These are phyloP conservation scores for Coprinellus aureogranulatus DNA, from an alignment of 768 basidiomycete genomes.

Conservation along the genomic window DNA sequence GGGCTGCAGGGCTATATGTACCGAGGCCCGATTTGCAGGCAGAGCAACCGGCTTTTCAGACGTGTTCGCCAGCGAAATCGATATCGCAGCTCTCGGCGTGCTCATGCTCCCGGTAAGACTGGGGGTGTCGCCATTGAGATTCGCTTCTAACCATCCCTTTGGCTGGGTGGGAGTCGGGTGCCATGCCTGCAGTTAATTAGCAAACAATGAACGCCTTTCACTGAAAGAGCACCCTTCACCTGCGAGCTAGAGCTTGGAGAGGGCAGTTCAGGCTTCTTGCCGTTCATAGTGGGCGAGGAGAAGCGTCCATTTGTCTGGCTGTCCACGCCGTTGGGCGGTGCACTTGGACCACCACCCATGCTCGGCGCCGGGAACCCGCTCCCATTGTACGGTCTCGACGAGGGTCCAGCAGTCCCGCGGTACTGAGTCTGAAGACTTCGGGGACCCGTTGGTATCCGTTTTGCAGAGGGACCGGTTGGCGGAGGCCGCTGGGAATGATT, in stretches of 20 bases:
- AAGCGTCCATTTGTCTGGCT: slow-evolving; percentile 28
- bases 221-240: slow-evolving; percentile 16
- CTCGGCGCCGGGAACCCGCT: slow-evolving; percentile 12
- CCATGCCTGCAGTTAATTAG: slow-evolving; percentile 23
- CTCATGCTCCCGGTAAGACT: slow-evolving; percentile 11
- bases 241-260: slow-evolving; percentile 13
- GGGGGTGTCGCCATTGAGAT: slow-evolving; percentile 15
- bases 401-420: slow-evolving; percentile 27
- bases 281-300: slow-evolving; percentile 37
- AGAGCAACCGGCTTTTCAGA: slow-evolving; percentile 9
- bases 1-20: slow-evolving; percentile 27
- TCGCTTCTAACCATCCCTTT: slow-evolving; percentile 25
- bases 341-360: slow-evolving; percentile 14
- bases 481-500: slow-evolving; percentile 25
- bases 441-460: slow-evolving; percentile 62
- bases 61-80: slow-evolving; percentile 21
- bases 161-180: slow-evolving; percentile 26
- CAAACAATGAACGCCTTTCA: slow-evolving; percentile 19
- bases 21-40: slow-evolving; percentile 24
- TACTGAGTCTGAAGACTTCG: slow-evolving; percentile 51
- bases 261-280: slow-evolving; percentile 31
- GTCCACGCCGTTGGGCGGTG: slow-evolving; percentile 18
- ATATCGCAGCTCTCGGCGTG: slow-evolving; percentile 23
- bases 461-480: slow-evolving; percentile 13
- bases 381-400: slow-evolving; percentile 45